Evolutionary conservation across 495 filamentous ascomycete species (phyloP), one percentile per base, ranked within the genome.

Genomic region (Aspergillus leporis): DNA sequence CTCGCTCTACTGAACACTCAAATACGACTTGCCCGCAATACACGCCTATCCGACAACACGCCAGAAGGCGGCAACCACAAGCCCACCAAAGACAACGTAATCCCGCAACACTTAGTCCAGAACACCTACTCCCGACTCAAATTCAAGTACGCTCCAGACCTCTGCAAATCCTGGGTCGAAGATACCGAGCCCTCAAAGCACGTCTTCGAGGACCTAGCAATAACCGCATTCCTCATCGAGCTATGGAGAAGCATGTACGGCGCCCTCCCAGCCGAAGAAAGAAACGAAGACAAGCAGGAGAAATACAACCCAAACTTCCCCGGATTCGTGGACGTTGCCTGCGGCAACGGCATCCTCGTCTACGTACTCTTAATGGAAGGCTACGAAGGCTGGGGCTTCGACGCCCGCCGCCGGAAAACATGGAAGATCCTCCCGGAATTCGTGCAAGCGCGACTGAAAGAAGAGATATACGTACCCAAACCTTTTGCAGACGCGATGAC

Each of bases 251-350:
- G 88, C 59, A 94, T 97, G 87, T 97, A 98, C 66, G 73, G 69
- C 16, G 60, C 58, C 14, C 22, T 40, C 25, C 74, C 73, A 6
- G 51, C 25, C 0, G 63, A 62, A 5, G 74, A 72, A 25, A 41
- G 48, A 31, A 53, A 47, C 36, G 28, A 32, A 22, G 32, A 48
- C 14, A n/a, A 43, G 32, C 50, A 34, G 6, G 50, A 32, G 31
- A 61, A 60, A 53, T 23, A 5, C 14, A 21, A 22, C n/a, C 18
- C 38, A 0, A 21, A 18, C 0, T 97, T 96, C 65, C 90, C 91
- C 1, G 92, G 93, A 5, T 98, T 98, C 65, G 90, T 97, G 10
- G 95, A 98, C 67, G 88, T 98, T 48, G 94, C 92, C 16, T 98
- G 94, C 66, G 94, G 94, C 5, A 98, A 97, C 67, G 94, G 94